Evolutionary conservation across 176 grass and related monocot species (phyloP).

Genomic region (Aegilops speltoides): DNA sequence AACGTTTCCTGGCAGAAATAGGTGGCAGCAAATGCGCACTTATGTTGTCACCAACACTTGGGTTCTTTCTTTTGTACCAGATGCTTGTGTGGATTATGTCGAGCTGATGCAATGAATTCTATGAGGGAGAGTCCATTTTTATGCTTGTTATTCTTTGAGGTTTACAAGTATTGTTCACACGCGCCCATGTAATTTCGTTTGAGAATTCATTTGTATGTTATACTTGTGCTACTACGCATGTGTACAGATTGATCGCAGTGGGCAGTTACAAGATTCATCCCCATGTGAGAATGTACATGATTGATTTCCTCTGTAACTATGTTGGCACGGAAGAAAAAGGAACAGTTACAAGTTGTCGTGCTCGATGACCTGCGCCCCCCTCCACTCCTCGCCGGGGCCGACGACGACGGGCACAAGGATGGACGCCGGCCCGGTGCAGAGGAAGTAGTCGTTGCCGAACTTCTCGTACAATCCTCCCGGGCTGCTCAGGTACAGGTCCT

Average conservation of each 20-base stretch:
- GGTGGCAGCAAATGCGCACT: background rate
- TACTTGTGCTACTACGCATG: background rate
- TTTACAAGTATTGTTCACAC: background rate
- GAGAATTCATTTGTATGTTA: background rate
- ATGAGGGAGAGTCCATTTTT: background rate
- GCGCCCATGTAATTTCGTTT: background rate
- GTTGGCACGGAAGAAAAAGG: background rate
- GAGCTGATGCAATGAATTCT: background rate
- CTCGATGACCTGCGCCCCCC: slow-evolving; percentile 85
- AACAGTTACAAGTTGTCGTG: slow-evolving; percentile 85
- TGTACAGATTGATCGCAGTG: background rate
- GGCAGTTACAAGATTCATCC: slow-evolving; percentile 13
- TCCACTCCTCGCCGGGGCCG: slow-evolving; percentile 74
- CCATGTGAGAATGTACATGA: slow-evolving; percentile 22
- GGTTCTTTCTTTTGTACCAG: slow-evolving; percentile 2
- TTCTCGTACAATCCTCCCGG: slow-evolving; percentile 61
- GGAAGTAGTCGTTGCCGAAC: slow-evolving; percentile 71
- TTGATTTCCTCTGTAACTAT: background rate
- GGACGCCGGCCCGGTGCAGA: slow-evolving; percentile 78
- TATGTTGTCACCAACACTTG: background rate
- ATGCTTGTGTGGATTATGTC: slow-evolving; percentile 29
- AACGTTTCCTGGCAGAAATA: background rate
- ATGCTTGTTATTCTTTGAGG: background rate
- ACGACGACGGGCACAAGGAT: slow-evolving; percentile 84
- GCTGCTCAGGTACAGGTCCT: slow-evolving; percentile 75